Evolutionary conservation across 225 moss, liverwort and hornwort species (phyloP).

Genomic region (Sphagnum contortum): DNA sequence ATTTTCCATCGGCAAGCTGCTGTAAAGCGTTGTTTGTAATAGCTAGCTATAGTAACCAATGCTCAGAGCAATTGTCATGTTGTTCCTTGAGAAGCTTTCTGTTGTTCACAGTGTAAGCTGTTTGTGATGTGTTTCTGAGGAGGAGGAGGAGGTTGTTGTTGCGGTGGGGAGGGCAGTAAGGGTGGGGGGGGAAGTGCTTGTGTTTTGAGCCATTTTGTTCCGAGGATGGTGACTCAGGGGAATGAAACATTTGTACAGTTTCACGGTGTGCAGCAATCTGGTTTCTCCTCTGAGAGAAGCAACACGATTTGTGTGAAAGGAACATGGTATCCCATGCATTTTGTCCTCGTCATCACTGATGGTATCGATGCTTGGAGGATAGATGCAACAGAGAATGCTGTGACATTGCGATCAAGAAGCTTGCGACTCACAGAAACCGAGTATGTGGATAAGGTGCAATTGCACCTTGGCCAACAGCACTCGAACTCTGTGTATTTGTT

Average conservation of each 20-base stretch:
- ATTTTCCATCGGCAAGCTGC: too few species aligned
- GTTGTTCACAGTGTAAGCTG: too few species aligned
- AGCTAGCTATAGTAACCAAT: too few species aligned
- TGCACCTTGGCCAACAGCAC: slow-evolving; percentile 30
- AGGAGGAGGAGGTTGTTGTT: too few species aligned
- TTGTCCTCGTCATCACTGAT: slow-evolving; percentile 31
- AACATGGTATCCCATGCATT: slow-evolving; percentile 37
- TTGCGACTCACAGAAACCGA: slow-evolving; percentile 27
- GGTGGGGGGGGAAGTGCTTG: too few species aligned
- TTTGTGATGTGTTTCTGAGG: too few species aligned
- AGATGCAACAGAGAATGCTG: slow-evolving; percentile 17
- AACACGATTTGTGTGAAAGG: slow-evolving; percentile 27
- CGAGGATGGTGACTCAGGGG: too few species aligned
- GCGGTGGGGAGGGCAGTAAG: too few species aligned
- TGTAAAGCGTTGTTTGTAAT: too few species aligned
- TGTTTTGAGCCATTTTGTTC: too few species aligned
- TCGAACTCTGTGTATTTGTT: slow-evolving; percentile 27
- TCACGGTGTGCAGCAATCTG: slow-evolving; percentile 23
- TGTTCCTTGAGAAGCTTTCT: too few species aligned
- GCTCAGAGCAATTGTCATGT: too few species aligned
- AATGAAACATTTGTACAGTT: slow-evolving; percentile 35
- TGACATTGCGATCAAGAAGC: slow-evolving; percentile 14
- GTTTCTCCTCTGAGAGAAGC: slow-evolving; percentile 8
- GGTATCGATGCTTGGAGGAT: slow-evolving; percentile 32
- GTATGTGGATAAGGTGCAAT: slow-evolving; percentile 34